These are phyloP conservation scores for Geotrichum australiense DNA, from an alignment of 1,139 yeast genomes.

Conservation along the genomic window DNA sequence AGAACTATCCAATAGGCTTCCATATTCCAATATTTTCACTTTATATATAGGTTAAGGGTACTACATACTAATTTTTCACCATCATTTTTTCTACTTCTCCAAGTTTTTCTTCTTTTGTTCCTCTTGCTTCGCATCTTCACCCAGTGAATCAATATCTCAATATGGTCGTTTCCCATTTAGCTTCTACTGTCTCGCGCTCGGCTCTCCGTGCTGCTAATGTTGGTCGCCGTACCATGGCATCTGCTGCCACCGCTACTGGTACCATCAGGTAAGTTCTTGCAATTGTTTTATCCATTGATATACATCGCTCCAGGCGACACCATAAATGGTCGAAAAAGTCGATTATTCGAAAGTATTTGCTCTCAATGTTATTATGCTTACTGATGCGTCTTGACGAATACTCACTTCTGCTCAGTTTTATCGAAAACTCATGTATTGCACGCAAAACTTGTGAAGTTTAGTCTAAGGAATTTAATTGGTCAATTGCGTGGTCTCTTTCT, in stretches of 20 bases:
- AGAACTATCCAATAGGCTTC: slow-evolving; percentile 8
- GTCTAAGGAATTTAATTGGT: slow-evolving; percentile 13
- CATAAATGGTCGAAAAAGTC: no score
- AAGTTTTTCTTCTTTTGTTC: slow-evolving; percentile 2
- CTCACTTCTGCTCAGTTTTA: not conserved
- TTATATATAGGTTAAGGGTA: slow-evolving; percentile 14
- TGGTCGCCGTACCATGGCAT: slow-evolving; percentile 71
- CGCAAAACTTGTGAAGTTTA: not conserved
- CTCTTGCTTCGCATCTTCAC: slow-evolving; percentile 3
- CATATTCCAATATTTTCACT: not conserved
- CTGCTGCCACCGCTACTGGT: slow-evolving; percentile 80
- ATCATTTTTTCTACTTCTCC: slow-evolving; percentile 5
- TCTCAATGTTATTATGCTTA: not conserved
- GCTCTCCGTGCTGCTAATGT: slow-evolving; percentile 87
- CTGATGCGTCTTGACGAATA: not conserved
- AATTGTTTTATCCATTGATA: no score
- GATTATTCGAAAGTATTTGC: not conserved
- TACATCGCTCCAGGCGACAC: no score
- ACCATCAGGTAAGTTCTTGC: slow-evolving; percentile 91
- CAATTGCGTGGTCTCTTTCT: slow-evolving; percentile 9
- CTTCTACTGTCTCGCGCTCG: slow-evolving; percentile 82
- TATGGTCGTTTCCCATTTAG: slow-evolving; percentile 71
- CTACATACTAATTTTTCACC: slow-evolving; percentile 6
- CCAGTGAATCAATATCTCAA: slow-evolving; percentile 19
- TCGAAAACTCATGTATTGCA: not conserved